Base-by-base conservation (phyloP, 352 stramenopile species). In the Phytophthora sp. region DNA sequence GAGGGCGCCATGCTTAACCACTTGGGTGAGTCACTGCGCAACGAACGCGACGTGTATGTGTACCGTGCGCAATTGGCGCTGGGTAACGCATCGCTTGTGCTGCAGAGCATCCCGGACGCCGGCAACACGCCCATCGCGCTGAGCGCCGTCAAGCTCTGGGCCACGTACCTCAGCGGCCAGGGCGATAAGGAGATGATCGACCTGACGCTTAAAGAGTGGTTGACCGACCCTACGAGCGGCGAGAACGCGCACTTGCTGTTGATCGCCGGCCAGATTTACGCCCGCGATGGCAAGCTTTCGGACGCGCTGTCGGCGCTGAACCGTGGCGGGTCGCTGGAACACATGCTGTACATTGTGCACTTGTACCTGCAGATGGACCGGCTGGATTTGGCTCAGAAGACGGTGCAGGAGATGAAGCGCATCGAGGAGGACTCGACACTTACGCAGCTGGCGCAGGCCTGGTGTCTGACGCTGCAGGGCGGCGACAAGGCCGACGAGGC, bases 371-470 rank as follows among this genome's bases (percentile, higher is more conserved):
- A 97, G 68, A 97, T 99, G 69, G 93, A 99, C 73, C 89, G 97
- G 9, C 30, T 94, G 6, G 97, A 99, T 74, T 75, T 99, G 35
- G 96, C 95, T 4, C 63, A 88, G 39, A 88, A 97, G 67, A 78
- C 92, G 39, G 78, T 99, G 30, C 69, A 86, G 36, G 75, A 97
- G 54, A 92, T 99, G 84, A 84, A 91, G 61, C 79, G 84, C 59
- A 91, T 92, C 23, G 97, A 99, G 73, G 97, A 99, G 74, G 97
- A 99, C 80, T 93, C 93, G 53, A 97, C 98, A 51, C 80, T 98
- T 44, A 98, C 96, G 18, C 96, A 99, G 79, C 75, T 99, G 26
- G 88, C 89, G 35, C 78, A 85, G 41, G 93, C 96, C 6, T 98
- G 97, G 80, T 80, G 97, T 39, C 55, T 93, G 20, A 84, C 85